Evolutionary conservation across 192 early-diverging fungal genomes (phyloP), one percentile per base, ranked within the genome.

Genomic region (Phlyctochytrium planicorne): DNA sequence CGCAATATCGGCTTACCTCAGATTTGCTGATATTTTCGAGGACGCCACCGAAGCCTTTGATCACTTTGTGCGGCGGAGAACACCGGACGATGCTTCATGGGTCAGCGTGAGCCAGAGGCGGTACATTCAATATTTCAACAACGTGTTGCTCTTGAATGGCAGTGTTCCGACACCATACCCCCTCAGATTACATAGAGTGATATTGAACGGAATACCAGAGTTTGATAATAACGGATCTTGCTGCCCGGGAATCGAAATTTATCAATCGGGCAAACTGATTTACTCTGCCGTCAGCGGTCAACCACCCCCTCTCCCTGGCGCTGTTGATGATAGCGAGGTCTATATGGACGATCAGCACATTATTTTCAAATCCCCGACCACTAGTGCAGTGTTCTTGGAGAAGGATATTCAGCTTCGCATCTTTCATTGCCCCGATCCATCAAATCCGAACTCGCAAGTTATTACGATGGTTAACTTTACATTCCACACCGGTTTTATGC

Each of bases 401-500:
- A 57, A 53, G 25, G 84, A 85, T 66, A 69, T 85, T 20, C 84
- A 83, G 53, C 40, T 83, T 16, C 70, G 84, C 16, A 59, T 80
- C 52, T 78, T 79, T 47, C 75, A 76, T 53, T 72, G 68, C 33
- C 74, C 75, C 0, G 75, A 80, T 57, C 63, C 72, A 2, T 59
- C 75, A 2, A 52, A 55, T 2, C 60, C 72, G 2, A 62, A 75
- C 1, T 34, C 62, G 1, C 74, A 82, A 35, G 66, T 83, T 52
- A 70, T 67, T 25, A 85, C 85, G 0, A 77, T 87, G 63, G 71
- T 82, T 23, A 78, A 72, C 29, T 80, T 87, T 52, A 80, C 81
- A 1, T 87, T 87, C 65, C 71, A 87, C 61, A 79, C 81, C n/a
- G 85, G 85, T 24, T 87, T 87, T 63, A 86, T 87, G 77, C 71